phyloP scores from a whole-genome alignment of 1,284 basidiomycete species.

The Grifola frondosa region DNA sequence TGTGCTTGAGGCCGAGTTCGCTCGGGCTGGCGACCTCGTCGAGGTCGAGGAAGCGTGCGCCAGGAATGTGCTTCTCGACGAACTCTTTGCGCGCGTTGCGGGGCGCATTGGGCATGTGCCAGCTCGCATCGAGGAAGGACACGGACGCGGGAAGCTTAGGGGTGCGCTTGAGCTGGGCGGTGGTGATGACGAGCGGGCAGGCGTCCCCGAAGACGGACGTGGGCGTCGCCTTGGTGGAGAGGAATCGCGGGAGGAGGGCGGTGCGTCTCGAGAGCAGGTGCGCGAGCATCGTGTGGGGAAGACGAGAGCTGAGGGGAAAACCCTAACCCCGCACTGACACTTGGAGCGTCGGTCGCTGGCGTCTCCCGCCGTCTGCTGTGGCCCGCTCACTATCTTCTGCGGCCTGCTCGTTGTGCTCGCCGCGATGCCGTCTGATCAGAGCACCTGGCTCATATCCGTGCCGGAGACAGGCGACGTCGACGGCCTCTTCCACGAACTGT shows the following conservation, averaged over 20 bases:
- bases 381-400: conserved; percentile 6
- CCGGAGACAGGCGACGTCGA: conserved; percentile 78
- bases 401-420: conserved; percentile 3
- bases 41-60: conserved; percentile 79
- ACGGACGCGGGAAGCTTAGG: conserved; percentile 30
- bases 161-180: conserved; percentile 38
- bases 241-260: conserved; percentile 9
- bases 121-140: conserved; percentile 72
- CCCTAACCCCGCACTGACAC: conserved; percentile 10
- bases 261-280: conserved; percentile 11
- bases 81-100: conserved; percentile 70
- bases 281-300: conserved; percentile 10
- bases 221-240: conserved; percentile 15
- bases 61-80: conserved; percentile 65
- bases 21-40: conserved; percentile 74
- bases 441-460: conserved; percentile 77
- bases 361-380: conserved; percentile 13
- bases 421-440: conserved; percentile 81
- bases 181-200: conserved; percentile 53
- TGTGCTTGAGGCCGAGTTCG: conserved; percentile 83
- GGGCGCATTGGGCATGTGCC: conserved; percentile 86
- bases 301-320: conserved; percentile 4
- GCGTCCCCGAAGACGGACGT: conserved; percentile 26
- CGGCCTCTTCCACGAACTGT: conserved; percentile 57
- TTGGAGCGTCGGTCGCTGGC: conserved; percentile 12